Conservation (phyloP, 768 basidiomycete species). For the Russula brevipes region DNA sequence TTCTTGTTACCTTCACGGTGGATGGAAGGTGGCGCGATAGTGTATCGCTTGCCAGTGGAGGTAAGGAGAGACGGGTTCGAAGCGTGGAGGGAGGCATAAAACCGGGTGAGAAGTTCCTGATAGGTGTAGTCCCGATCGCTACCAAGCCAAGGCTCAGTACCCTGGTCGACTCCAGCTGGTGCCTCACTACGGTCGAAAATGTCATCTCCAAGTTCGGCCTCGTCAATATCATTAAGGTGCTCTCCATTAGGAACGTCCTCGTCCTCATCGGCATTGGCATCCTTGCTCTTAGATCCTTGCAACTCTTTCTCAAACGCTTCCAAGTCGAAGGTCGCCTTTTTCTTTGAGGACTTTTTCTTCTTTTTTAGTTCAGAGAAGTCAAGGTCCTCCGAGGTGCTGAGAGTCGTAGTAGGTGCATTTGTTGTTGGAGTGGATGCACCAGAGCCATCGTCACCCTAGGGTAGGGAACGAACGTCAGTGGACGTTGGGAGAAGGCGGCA, state of each 20-base stretch:
- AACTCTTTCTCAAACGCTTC: conserved; percentile 95
- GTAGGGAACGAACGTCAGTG: conserved; percentile 1
- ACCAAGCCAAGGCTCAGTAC: conserved; percentile 83
- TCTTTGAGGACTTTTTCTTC: conserved; percentile 84
- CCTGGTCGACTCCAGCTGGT: conserved; percentile 61
- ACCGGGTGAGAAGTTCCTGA: conserved; percentile 90
- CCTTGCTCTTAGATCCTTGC: conserved; percentile 61
- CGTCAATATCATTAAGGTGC: conserved; percentile 65
- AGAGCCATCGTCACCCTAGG: conserved; percentile 57
- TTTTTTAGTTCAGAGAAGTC: conserved; percentile 97
- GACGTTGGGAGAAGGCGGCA: background rate
- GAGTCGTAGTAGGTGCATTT: conserved; percentile 28
- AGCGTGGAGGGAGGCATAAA: conserved; percentile 85
- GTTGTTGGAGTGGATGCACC: conserved; percentile 57
- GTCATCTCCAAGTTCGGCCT: conserved; percentile 84
- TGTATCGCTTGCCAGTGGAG: conserved; percentile 88
- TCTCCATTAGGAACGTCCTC: conserved; percentile 58
- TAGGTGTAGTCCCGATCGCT: conserved; percentile 97
- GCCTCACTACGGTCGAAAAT: conserved; percentile 56
- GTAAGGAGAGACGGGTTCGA: conserved; percentile 89
- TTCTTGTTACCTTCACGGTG: conserved; percentile 96
- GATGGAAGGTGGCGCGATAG: conserved; percentile 92
- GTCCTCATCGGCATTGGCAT: conserved; percentile 47
- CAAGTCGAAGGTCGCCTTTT: conserved; percentile 84
- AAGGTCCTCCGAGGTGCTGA: conserved; percentile 56